Conservation (phyloP, 768 basidiomycete species). For the Sarcodon aspratus region DNA sequence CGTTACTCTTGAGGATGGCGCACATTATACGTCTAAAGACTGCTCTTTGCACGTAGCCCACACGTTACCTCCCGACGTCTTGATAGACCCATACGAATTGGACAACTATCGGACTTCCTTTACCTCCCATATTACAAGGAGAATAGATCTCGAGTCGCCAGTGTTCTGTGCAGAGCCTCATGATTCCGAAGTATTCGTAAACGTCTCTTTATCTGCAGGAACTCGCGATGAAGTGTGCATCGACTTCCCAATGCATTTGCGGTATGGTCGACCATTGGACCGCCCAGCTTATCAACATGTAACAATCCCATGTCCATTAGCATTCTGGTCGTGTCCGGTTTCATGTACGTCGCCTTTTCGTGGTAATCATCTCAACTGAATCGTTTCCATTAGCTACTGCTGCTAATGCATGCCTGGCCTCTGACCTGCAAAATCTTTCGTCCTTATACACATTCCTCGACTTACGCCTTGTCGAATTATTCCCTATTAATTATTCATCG, state of each 20-base stretch:
- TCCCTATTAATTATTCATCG: conserved; percentile 1
- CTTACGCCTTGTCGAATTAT: conserved; percentile 1
- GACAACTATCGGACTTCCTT: conserved; percentile 14
- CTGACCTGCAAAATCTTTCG: conserved; percentile 1
- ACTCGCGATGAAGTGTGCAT: conserved; percentile 8
- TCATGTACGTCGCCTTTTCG: conserved; percentile 11
- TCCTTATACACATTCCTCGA: conserved; percentile 1
- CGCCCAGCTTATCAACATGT: conserved; percentile 11
- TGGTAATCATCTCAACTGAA: not conserved
- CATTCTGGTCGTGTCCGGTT: conserved; percentile 21
- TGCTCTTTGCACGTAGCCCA: conserved; percentile 23
- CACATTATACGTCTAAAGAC: conserved; percentile 1
- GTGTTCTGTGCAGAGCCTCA: conserved; percentile 20
- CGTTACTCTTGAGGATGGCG: not conserved
- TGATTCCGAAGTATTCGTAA: conserved; percentile 19
- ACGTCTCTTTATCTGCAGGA: conserved; percentile 8
- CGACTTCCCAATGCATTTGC: conserved; percentile 31
- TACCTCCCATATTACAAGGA: conserved; percentile 23
- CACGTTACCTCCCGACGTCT: conserved; percentile 26
- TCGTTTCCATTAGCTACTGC: not conserved
- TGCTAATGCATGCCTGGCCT: not conserved
- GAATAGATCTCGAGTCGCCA: conserved; percentile 31
- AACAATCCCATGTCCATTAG: conserved; percentile 14
- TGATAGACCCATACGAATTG: conserved; percentile 36
- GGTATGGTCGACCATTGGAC: conserved; percentile 23